phyloP scores from a whole-genome alignment of 495 filamentous ascomycete genomes.

The Hyaloscypha hepaticicola region DNA sequence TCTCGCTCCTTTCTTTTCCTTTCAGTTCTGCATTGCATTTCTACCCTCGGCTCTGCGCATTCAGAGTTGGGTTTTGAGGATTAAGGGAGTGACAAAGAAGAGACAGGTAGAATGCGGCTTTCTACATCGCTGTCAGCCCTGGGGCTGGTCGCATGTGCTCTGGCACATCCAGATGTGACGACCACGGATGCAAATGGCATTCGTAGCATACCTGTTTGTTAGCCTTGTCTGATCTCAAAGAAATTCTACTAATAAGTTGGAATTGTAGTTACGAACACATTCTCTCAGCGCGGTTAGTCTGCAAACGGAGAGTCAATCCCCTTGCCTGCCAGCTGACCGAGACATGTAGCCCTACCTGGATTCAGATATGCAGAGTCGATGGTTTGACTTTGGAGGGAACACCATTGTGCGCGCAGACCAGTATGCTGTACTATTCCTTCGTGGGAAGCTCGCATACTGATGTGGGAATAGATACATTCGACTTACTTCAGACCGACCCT shows the following conservation, averaged over 20 bases:
- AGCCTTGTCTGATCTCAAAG: neutral
- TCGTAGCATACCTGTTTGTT: conserved; percentile 55
- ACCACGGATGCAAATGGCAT: conserved; percentile 47
- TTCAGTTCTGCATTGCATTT: neutral
- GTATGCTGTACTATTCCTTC: conserved; percentile 45
- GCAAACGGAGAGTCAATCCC: neutral
- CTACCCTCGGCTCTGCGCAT: neutral
- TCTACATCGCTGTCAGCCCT: conserved; percentile 48
- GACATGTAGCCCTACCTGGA: conserved; percentile 83
- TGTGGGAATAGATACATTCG: conserved; percentile 73
- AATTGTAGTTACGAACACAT: conserved; percentile 69
- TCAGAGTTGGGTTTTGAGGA: neutral
- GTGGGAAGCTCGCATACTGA: neutral
- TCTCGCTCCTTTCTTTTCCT: conserved; percentile 11
- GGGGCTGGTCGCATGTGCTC: conserved; percentile 54
- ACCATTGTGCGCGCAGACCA: conserved; percentile 90
- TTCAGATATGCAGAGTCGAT: conserved; percentile 97
- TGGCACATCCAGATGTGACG: conserved; percentile 31
- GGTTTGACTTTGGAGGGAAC: conserved; percentile 98
- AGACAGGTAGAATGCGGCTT: conserved; percentile 45
- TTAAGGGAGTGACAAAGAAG: conserved; percentile 1
- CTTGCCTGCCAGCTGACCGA: conserved; percentile 20
- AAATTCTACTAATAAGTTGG: conserved; percentile 13
- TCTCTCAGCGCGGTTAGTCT: conserved; percentile 58
- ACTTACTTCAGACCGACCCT: conserved; percentile 84